These are phyloP conservation scores for Botrytis tulipae DNA, from an alignment of 2,329 filamentous ascomycete species.

Conservation along the genomic window DNA sequence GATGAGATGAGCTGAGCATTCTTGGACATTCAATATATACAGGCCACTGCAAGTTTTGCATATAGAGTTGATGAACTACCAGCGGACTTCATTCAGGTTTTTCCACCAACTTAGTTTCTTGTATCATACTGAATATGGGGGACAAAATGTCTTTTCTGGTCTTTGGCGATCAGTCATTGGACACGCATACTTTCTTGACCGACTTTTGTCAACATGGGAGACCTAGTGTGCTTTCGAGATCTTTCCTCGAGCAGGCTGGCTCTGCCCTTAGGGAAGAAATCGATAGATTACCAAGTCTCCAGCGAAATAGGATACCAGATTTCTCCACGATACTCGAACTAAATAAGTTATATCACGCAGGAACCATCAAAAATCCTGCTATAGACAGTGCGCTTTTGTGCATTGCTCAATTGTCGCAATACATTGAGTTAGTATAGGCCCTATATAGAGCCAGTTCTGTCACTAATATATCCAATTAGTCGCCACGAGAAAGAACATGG, in stretches of 20 bases:
- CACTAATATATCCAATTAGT: slow-evolving; percentile 10
- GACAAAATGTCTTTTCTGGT: slow-evolving; percentile 55
- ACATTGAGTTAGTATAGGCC: slow-evolving; percentile 57
- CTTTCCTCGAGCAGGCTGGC: slow-evolving; percentile 59
- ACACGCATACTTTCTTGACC: slow-evolving; percentile 62
- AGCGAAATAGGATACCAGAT: slow-evolving; percentile 57
- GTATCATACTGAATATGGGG: slow-evolving; percentile 25
- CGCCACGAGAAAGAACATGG: slow-evolving; percentile 20
- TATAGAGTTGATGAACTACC: slow-evolving; percentile 20
- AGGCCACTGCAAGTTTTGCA: slow-evolving; percentile 5
- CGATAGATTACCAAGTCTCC: slow-evolving; percentile 53
- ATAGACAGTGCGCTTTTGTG: slow-evolving; percentile 65
- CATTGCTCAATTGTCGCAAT: slow-evolving; percentile 64
- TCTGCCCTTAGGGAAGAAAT: slow-evolving; percentile 60
- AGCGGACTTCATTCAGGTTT: neutral
- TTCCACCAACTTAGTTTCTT: slow-evolving; percentile 15
- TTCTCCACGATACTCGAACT: slow-evolving; percentile 64
- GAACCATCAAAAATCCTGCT: slow-evolving; percentile 56
- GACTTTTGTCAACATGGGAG: slow-evolving; percentile 49
- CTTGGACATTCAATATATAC: slow-evolving; percentile 5
- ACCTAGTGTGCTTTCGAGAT: slow-evolving; percentile 54
- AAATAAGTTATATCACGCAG: slow-evolving; percentile 61
- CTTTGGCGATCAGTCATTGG: slow-evolving; percentile 70
- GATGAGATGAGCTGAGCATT: slow-evolving; percentile 12
- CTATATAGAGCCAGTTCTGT: neutral